Conservation (phyloP, 1,139 yeast genomes). For the Candida sp. region DNA sequence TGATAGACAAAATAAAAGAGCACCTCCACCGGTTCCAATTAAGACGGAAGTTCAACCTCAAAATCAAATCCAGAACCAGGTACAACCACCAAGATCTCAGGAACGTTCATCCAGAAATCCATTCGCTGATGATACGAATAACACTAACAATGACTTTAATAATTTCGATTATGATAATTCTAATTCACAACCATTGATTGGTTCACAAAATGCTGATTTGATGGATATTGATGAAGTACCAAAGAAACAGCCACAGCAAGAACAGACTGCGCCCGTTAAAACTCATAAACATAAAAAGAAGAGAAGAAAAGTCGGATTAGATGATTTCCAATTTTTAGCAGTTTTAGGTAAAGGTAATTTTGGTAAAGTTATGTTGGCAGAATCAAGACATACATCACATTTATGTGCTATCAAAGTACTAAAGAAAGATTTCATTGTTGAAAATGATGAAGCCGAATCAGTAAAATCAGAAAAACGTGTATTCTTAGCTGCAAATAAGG, state of each 20-base stretch:
- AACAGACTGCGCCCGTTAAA: conserved; percentile 3
- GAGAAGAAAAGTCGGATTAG: conserved; percentile 80
- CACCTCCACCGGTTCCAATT: conserved; percentile 16
- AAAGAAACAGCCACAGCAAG: conserved; percentile 1
- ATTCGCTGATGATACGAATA: conserved; percentile 12
- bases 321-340: conserved; percentile 90
- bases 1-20: conserved; percentile 17
- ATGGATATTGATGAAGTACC: conserved; percentile 5
- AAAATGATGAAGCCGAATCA: conserved; percentile 94
- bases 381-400: conserved; percentile 73
- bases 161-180: conserved; percentile 31
- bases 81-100: neutral
- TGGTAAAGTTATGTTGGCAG: conserved; percentile 97
- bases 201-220: conserved; percentile 4
- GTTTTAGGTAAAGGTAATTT: conserved; percentile 97
- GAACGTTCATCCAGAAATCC: conserved; percentile 9
- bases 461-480: conserved; percentile 93
- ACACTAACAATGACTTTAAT: conserved; percentile 12
- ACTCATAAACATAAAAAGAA: conserved; percentile 31
- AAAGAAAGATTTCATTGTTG: conserved; percentile 92
- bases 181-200: conserved; percentile 9
- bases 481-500: conserved; percentile 83
- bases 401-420: conserved; percentile 94
- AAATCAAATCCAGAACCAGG: conserved; percentile 9
- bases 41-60: conserved; percentile 12